A percentile compares a stretch with the other conserved stretches of the same genome.
These are phyloP conservation scores for Penicillium riverlandense DNA, from an alignment of 495 filamentous ascomycete genomes.

Conservation along the genomic window DNA sequence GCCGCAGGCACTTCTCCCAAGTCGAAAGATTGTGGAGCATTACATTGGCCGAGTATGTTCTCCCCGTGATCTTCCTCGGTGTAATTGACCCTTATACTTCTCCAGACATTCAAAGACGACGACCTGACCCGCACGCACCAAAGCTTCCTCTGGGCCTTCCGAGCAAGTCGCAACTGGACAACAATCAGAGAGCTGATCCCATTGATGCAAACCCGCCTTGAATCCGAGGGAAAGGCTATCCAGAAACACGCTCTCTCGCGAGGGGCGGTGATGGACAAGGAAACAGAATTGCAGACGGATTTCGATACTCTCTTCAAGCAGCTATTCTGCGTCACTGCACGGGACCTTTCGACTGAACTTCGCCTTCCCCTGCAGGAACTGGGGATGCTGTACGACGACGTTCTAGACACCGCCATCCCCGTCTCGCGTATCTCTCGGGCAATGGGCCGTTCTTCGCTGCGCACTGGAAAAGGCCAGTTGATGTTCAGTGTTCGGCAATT, in stretches of 20 bases:
- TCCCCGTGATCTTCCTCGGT: too few relatives aligned
- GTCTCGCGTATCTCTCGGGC: slow-evolving; percentile 26
- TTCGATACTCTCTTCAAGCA: slow-evolving; percentile 80
- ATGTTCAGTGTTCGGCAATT: slow-evolving; percentile 73
- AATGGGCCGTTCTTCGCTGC: slow-evolving; percentile 26
- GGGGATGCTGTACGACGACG: slow-evolving; percentile 72
- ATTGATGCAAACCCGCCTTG: slow-evolving; percentile 57
- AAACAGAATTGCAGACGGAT: slow-evolving; percentile 39
- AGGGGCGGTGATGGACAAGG: slow-evolving; percentile 26
- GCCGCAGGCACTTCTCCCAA: slow-evolving; percentile 73
- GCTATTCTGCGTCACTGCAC: slow-evolving; percentile 74
- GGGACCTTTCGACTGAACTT: slow-evolving; percentile 60
- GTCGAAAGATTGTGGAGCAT: slow-evolving; percentile 68
- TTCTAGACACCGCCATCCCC: slow-evolving; percentile 56
- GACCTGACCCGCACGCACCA: slow-evolving; percentile 70
- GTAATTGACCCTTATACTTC: neutral
- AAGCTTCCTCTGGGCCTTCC: slow-evolving; percentile 82
- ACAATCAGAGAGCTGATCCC: slow-evolving; percentile 59
- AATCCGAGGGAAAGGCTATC: slow-evolving; percentile 22
- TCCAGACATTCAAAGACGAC: slow-evolving; percentile 60
- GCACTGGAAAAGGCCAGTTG: slow-evolving; percentile 60
- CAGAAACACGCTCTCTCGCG: slow-evolving; percentile 34
- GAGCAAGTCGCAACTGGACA: slow-evolving; percentile 69
- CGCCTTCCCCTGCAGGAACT: slow-evolving; percentile 54
- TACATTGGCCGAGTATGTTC: slow-evolving; percentile 58